Evolutionary conservation across 441 rosid genomes (phyloP).

Genomic region (Eruca vesicaria): DNA sequence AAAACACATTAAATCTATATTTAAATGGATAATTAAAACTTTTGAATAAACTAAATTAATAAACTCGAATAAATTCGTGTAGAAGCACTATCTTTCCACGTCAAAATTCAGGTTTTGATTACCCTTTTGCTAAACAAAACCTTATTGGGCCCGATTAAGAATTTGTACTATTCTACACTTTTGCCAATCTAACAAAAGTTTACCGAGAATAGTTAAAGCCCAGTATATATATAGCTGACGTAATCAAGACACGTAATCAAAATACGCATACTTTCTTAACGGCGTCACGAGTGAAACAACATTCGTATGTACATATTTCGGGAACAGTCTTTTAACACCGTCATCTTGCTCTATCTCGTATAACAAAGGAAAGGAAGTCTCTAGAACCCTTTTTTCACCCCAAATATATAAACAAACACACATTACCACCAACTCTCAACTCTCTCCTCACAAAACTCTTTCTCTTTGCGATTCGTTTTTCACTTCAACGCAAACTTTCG

Average conservation of each 20-base stretch:
- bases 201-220: not conserved
- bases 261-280: not conserved
- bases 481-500: not conserved
- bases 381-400: conserved; percentile 32
- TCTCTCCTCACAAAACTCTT: not conserved
- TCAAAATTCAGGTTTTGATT: not conserved
- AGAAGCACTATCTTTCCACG: not conserved
- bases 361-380: conserved; percentile 26
- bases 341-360: not conserved
- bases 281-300: not conserved
- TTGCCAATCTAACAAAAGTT: not conserved
- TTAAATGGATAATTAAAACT: too few species aligned
- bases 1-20: too few species aligned
- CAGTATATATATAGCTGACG: not conserved
- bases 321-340: conserved; percentile 33
- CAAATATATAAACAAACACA: not conserved
- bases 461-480: not conserved
- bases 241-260: not conserved
- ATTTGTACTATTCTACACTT: not conserved
- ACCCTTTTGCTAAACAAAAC: not conserved
- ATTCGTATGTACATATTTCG: not conserved
- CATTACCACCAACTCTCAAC: not conserved
- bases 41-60: too few species aligned
- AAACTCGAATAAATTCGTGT: too few species aligned
- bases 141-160: not conserved